Conservation (phyloP, 202 grass and related monocot genomes). For the Cymbopogon flexuosus region DNA sequence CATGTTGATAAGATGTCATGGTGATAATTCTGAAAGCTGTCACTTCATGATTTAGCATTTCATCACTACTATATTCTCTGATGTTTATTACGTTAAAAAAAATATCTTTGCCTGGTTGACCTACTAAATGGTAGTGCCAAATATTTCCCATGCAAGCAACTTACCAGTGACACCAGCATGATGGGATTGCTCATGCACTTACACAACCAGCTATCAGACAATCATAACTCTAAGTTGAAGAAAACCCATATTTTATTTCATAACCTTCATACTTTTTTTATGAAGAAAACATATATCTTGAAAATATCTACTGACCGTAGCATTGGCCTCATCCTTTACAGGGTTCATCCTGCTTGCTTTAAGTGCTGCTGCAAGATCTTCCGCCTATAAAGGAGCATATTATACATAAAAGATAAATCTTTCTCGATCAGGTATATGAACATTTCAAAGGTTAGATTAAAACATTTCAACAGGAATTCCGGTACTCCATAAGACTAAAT, state of each 20-base stretch:
- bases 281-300: background rate
- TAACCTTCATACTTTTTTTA: background rate
- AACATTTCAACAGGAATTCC: slow-evolving; percentile 8
- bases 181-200: slow-evolving; percentile 1
- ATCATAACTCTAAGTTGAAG: background rate
- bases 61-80: background rate
- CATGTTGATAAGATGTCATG: background rate
- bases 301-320: slow-evolving; percentile 53
- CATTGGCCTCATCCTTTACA: slow-evolving; percentile 40
- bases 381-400: slow-evolving; percentile 56
- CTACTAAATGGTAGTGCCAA: background rate
- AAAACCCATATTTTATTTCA: background rate
- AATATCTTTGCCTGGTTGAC: background rate
- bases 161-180: background rate
- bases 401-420: background rate
- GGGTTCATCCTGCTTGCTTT: slow-evolving; percentile 60
- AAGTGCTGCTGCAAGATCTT: slow-evolving; percentile 86
- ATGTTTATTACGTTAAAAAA: background rate
- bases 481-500: background rate
- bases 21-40: background rate
- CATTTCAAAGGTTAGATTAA: slow-evolving; percentile 1
- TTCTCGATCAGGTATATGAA: slow-evolving; percentile 4
- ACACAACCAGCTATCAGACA: slow-evolving; percentile 15
- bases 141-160: background rate
- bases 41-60: background rate